Base-by-base conservation (phyloP, 2,329 filamentous ascomycete species). In the Penicillium sp. region DNA sequence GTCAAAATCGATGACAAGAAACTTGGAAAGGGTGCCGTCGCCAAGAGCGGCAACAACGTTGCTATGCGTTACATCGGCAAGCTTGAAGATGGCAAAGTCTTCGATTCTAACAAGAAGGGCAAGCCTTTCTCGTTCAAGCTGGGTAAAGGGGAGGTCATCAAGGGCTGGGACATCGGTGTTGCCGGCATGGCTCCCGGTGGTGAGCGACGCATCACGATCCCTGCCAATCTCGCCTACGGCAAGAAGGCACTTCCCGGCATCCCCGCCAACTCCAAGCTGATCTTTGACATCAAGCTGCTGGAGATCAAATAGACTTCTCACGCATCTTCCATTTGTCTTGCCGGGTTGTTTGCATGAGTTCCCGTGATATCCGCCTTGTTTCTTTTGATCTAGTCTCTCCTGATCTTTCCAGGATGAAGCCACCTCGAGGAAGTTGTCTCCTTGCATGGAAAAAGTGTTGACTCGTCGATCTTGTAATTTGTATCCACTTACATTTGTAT, bases 21-120 rank as follows among this genome's bases (percentile, higher is more conserved):
- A 74, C 63, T 86, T 48, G 92, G 92, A 43, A 80, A 77, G 50
- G 92, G 92, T 54, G 82, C 84, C 48, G 80, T 78, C 39, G 88
- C 83, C 48, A 96, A 96, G 83, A 83, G 80, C 59, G 90, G 92
- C 49, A 85, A 93, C 73, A 84, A 79, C 52, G 82, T 98, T 46
- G 81, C 87, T 59, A 92, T 98, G 79, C 82, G 92, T 61, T 98
- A 98, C 73, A 96, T 98, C 57, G 92, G 92, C 68, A 98, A 98
- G 77, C 84, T 92, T 47, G 78, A 82, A 61, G 84, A 94, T 67
- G 88, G 88, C 69, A 93, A 95, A 73, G 81, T 94, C 53, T 98
- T 98, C 60, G 90, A 96, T 69, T 86, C 88, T 68, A 96, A 98
- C 78, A 98, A 96, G 78, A 95, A 93, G 74, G 92, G 92, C 58